Conservation (phyloP, 2,329 filamentous ascomycete species). For the Diaporthe helianthi region DNA sequence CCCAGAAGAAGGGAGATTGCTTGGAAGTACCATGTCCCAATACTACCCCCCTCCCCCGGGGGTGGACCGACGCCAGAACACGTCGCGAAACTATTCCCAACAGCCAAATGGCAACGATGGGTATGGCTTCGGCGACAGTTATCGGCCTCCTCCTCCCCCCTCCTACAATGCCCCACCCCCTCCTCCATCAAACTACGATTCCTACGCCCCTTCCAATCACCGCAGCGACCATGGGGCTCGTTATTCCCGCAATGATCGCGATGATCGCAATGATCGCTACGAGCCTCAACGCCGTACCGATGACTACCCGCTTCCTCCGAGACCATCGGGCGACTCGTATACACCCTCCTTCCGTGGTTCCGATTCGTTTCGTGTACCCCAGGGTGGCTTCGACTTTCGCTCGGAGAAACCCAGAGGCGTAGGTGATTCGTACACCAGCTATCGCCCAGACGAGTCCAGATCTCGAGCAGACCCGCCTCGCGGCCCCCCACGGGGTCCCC, state of each 20-base stretch:
- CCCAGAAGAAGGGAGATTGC: not conserved
- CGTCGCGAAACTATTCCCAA: slow-evolving; percentile 27
- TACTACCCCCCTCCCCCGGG: slow-evolving; percentile 34
- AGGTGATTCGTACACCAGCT: slow-evolving; percentile 45
- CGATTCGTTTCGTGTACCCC: slow-evolving; percentile 46
- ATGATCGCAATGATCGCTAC: slow-evolving; percentile 33
- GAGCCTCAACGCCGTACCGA: slow-evolving; percentile 26
- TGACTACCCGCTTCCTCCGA: slow-evolving; percentile 21
- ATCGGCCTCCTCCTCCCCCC: slow-evolving; percentile 29
- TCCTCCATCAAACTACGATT: slow-evolving; percentile 33
- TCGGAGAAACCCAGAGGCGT: slow-evolving; percentile 59
- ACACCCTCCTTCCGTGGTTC: slow-evolving; percentile 14
- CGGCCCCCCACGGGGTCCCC: slow-evolving; percentile 24
- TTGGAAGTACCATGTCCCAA: slow-evolving; percentile 26
- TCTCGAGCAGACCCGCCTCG: slow-evolving; percentile 29
- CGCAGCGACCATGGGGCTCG: slow-evolving; percentile 30
- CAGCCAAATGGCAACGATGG: slow-evolving; percentile 7
- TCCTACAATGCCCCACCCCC: slow-evolving; percentile 27
- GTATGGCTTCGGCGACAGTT: slow-evolving; percentile 16
- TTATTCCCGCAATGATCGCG: slow-evolving; percentile 24
- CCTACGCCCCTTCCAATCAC: slow-evolving; percentile 19
- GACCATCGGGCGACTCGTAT: slow-evolving; percentile 13
- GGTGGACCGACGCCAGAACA: slow-evolving; percentile 28
- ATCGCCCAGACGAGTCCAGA: slow-evolving; percentile 40
- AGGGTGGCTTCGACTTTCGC: slow-evolving; percentile 64